These are phyloP conservation scores for Pachysandra terminalis DNA, from an alignment of 164 flowering plant genomes.

Conservation along the genomic window DNA sequence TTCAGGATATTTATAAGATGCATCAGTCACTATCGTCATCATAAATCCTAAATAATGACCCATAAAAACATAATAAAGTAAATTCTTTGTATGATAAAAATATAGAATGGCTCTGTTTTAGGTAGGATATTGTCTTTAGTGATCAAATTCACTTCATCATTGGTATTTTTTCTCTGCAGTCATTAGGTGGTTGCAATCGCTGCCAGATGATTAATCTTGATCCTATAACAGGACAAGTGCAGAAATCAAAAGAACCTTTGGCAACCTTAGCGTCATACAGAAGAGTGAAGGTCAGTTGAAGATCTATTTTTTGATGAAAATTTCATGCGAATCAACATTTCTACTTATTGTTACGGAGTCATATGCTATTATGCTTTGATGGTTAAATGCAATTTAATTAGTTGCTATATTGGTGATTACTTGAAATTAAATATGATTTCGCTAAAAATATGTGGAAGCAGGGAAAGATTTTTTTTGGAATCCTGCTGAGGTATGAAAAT, in stretches of 20 bases:
- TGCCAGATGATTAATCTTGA: conserved; percentile 83
- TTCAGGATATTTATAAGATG: too few species aligned
- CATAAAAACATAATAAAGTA: too few species aligned
- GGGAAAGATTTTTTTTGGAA: conserved; percentile 85
- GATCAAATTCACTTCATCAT: not conserved
- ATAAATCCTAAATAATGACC: too few species aligned
- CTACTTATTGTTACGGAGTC: not conserved
- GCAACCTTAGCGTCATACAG: conserved; percentile 88
- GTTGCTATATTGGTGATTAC: not conserved
- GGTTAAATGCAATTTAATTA: not conserved
- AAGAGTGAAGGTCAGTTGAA: conserved; percentile 58
- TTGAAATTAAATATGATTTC: not conserved
- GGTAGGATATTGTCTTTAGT: not conserved
- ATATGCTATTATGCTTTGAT: not conserved
- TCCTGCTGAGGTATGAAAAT: conserved; percentile 45
- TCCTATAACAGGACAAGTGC: conserved; percentile 31
- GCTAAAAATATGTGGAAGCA: conserved; percentile 15
- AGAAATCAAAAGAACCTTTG: conserved; percentile 71
- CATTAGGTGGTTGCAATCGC: conserved; percentile 93
- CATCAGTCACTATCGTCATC: too few species aligned
- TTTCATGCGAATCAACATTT: not conserved
- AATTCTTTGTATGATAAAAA: not conserved
- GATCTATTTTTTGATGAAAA: not conserved
- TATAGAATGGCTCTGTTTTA: too few species aligned
- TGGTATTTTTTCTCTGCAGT: conserved; percentile 36